Evolutionary conservation across 441 rosid species (phyloP), one percentile per base, ranked within the genome.

Genomic region (Flueggea neowawraea): DNA sequence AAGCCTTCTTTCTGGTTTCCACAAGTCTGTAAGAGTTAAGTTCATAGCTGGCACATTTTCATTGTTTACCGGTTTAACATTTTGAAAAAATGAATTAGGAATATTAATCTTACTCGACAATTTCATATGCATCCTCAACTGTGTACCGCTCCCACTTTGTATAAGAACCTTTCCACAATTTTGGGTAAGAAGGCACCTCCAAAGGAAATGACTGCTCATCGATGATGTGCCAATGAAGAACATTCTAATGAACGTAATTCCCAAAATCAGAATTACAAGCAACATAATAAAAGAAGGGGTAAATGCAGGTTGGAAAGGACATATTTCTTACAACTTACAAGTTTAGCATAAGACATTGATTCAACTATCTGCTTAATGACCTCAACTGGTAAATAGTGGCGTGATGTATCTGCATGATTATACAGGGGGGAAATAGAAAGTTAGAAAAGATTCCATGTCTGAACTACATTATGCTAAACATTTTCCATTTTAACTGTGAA

Each of bases 191-290:
- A 43, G 99, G 99, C 32, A 82, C 80, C 70, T 95, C 97, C 22
- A 95, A 62, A 69, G 99, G 97, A 84, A 95, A 95, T 60, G 99
- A 82, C 77, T 95, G 58, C 69, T 89, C 91, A 13, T 91, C 97
- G 65, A 91, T 86, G 62, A 95, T 89, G 82, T 95, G 99, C 99
- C 99, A 95, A 75, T 95, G 99, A 73, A 95, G 78, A 60, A 91
- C 97, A 73, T 95, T 95, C 99, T 95, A 87, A 79, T 62, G 68
- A 76, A 72, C 61, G 75, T 52, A 80, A 81, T 72, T 63, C 14
- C 67, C 75, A 73, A 54, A 39, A 67, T 67, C 73, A 80, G 76
- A 69, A 71, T 61, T 52, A 57, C 64, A 57, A 28, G 53, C 41
- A 70, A 49, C 28, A 22, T 22, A 66, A 69, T 17, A 52, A 6